Evolutionary conservation across 345 rosid species (phyloP), one percentile per base, ranked within the genome.

Genomic region (Conringia planisiliqua): DNA sequence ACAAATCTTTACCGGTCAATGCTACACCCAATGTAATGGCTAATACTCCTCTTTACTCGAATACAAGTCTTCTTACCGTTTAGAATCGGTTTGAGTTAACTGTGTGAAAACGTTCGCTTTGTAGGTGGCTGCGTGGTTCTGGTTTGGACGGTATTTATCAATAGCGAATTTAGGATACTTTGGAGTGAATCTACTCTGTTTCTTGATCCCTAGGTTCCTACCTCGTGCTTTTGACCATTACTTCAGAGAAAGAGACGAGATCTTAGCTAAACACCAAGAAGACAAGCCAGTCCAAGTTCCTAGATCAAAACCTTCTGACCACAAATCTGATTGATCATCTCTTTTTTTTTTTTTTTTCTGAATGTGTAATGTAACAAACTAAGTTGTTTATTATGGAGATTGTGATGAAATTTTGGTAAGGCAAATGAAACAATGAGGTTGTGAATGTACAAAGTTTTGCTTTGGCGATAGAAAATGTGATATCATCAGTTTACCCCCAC

Each of bases 221-320:
- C 99, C 99, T 30, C 84, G 86, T 4, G 92, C 97, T 11, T 92
- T 95, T 10, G 89, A 92, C 79, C 87, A 59, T 38, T 89, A 90
- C 73, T 86, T 90, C 59, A 61, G 64, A 43, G 92, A 88, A 9
- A 84, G 76, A 24, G 86, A 88, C 39, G 96, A 95, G 79, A 63
- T 59, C 11, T 67, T 70, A 10, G 82, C 81, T 7, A 92, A 92
- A 78, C 80, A 61, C 71, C 82, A 76, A 1, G 89, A 88, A 66
- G 96, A 92, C 62, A 85, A 83, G 78, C 78, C 78, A 0, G 76
- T 72, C 22, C 71, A 48, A 42, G 83, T 72, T 38, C 62, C 51
- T 63, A 84, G 70, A 72, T 35, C 82, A 6, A 79, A 68, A 70
- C 26, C 69, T 5, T 11, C 80, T 5, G 83, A 81, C 4, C 70